Conservation (phyloP, 2,329 filamentous ascomycete genomes). For the Diaporthe amygdali region DNA sequence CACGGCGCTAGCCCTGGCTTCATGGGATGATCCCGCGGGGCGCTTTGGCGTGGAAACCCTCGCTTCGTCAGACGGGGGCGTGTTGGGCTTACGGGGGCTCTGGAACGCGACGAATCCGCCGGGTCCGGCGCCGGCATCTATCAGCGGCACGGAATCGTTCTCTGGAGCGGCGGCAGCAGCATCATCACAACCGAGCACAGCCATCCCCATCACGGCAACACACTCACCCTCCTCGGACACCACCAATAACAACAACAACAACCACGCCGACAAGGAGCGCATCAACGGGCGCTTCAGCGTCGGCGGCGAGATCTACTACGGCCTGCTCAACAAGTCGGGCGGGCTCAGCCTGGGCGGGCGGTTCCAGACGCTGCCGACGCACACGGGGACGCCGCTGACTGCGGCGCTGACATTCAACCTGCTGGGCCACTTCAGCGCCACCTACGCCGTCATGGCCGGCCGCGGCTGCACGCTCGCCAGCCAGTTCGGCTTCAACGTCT, state of each 20-base stretch:
- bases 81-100: slow-evolving; percentile 85
- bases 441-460: slow-evolving; percentile 86
- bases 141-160: slow-evolving; percentile 24
- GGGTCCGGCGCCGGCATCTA: slow-evolving; percentile 29
- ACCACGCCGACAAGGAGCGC: slow-evolving; percentile 54
- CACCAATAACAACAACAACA: background rate
- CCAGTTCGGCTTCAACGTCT: slow-evolving; percentile 95
- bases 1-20: slow-evolving; percentile 73
- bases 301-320: slow-evolving; percentile 94
- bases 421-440: slow-evolving; percentile 91
- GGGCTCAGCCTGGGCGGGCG: slow-evolving; percentile 87
- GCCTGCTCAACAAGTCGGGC: slow-evolving; percentile 89
- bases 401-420: slow-evolving; percentile 92
- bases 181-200: slow-evolving; percentile 21
- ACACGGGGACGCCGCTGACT: slow-evolving; percentile 87
- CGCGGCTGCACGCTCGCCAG: slow-evolving; percentile 81
- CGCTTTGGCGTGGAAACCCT: slow-evolving; percentile 90
- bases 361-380: slow-evolving; percentile 84
- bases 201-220: background rate
- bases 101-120: slow-evolving; percentile 67
- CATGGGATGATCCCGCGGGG: slow-evolving; percentile 74
- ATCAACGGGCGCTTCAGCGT: slow-evolving; percentile 86
- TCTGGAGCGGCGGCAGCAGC: slow-evolving; percentile 19
- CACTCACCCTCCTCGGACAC: background rate
- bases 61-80: slow-evolving; percentile 88